phyloP scores from a whole-genome alignment of 176 grass and related monocot species.

The Eremochloa ophiuroides region DNA sequence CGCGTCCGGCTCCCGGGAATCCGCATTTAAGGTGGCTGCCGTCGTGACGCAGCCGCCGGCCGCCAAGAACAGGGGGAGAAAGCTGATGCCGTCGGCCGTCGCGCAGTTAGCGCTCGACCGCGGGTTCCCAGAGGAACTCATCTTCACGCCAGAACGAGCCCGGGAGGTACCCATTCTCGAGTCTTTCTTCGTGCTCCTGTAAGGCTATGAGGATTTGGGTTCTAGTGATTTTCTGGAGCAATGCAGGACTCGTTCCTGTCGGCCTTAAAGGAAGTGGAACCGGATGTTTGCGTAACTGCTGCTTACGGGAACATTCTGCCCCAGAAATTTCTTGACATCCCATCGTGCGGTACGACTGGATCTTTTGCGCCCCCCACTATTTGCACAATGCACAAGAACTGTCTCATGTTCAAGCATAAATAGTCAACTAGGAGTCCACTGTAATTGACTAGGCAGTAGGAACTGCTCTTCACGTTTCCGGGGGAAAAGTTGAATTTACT shows the following conservation, averaged over 20 bases:
- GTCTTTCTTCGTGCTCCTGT: neutral
- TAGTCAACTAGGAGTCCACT: neutral
- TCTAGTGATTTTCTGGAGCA: conserved; percentile 14
- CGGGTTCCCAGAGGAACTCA: conserved; percentile 63
- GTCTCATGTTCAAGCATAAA: conserved; percentile 6
- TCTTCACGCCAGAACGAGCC: conserved; percentile 70
- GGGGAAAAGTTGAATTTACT: neutral
- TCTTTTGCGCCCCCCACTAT: neutral
- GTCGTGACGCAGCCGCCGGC: conserved; percentile 77
- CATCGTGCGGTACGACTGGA: conserved; percentile 44
- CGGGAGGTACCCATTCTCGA: conserved; percentile 37
- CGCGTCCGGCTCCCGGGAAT: conserved; percentile 46
- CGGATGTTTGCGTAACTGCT: conserved; percentile 82
- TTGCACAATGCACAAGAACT: neutral
- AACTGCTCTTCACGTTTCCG: neutral
- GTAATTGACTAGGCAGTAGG: neutral
- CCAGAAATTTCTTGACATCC: conserved; percentile 91
- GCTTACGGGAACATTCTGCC: conserved; percentile 95
- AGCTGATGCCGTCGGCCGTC: conserved; percentile 67
- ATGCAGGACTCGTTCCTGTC: conserved; percentile 68
- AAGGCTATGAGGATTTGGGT: neutral
- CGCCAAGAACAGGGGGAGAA: conserved; percentile 63
- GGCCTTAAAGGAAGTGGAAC: conserved; percentile 59
- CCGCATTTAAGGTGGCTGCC: conserved; percentile 58
- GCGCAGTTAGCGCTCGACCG: conserved; percentile 61